Evolutionary conservation across 371 early-diverging fungal genomes (phyloP).

Genomic region (Zopfochytrium polystomum): DNA sequence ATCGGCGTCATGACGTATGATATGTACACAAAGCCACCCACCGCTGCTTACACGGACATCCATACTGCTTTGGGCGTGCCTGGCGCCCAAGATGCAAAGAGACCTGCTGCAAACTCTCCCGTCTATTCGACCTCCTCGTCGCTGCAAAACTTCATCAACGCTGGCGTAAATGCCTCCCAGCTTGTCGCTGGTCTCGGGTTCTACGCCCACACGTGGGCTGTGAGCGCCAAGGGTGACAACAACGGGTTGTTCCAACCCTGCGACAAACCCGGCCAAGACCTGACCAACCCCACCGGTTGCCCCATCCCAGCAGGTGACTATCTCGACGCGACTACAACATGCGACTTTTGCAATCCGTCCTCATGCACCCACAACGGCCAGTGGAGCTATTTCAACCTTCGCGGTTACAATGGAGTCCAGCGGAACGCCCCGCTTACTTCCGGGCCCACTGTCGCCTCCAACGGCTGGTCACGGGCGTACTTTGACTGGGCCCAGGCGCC

Average conservation of each 20-base stretch:
- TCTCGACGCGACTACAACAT: neutral
- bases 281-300: too few relatives aligned
- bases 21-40: too few relatives aligned
- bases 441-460: constrained; percentile 34
- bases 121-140: neutral
- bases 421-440: constrained; percentile 18
- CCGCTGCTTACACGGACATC: too few relatives aligned
- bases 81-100: too few relatives aligned
- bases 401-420: constrained; percentile 55
- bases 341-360: constrained; percentile 19
- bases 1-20: too few relatives aligned
- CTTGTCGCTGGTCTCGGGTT: constrained; percentile 5
- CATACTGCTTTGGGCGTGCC: too few relatives aligned
- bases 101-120: neutral
- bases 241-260: constrained; percentile 28
- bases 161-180: neutral
- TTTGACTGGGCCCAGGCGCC: constrained; percentile 48
- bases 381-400: constrained; percentile 16
- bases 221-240: constrained; percentile 39
- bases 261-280: too few relatives aligned
- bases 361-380: too few relatives aligned
- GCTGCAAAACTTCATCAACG: too few relatives aligned
- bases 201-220: constrained; percentile 10
- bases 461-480: constrained; percentile 61
- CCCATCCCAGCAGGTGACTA: neutral